These are phyloP conservation scores for Beta corolliflora DNA, from an alignment of 179 eudicot genomes.

Conservation along the genomic window DNA sequence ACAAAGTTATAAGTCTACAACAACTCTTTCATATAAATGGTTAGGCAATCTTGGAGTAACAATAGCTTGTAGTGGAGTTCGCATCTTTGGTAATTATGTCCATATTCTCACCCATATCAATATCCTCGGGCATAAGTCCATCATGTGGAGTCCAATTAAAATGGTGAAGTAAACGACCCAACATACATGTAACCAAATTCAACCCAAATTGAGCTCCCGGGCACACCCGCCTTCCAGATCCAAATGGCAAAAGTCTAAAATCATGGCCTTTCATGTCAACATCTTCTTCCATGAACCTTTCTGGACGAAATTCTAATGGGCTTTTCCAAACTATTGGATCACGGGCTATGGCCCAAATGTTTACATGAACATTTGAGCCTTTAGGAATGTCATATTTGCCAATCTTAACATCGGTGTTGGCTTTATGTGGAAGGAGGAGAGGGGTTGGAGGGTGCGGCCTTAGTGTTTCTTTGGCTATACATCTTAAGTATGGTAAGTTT, in stretches of 20 bases:
- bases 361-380: constrained; percentile 59
- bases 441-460: constrained; percentile 73
- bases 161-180: constrained; percentile 68
- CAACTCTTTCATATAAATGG: constrained; percentile 34
- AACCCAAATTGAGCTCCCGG: constrained; percentile 66
- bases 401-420: constrained; percentile 54
- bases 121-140: constrained; percentile 49
- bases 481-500: constrained; percentile 59
- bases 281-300: constrained; percentile 66
- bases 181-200: constrained; percentile 58
- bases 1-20: neutral
- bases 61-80: constrained; percentile 48
- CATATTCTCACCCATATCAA: constrained; percentile 56
- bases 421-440: constrained; percentile 61
- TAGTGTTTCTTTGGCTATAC: constrained; percentile 61
- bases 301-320: constrained; percentile 65
- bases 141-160: constrained; percentile 53
- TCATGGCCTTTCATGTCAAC: constrained; percentile 72
- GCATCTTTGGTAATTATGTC: constrained; percentile 57
- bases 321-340: constrained; percentile 57
- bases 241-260: constrained; percentile 62
- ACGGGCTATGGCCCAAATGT: constrained; percentile 67
- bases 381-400: constrained; percentile 73
- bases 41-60: constrained; percentile 54
- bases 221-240: constrained; percentile 64